Conservation (phyloP, 2,329 filamentous ascomycete genomes). For the Apiospora marii region DNA sequence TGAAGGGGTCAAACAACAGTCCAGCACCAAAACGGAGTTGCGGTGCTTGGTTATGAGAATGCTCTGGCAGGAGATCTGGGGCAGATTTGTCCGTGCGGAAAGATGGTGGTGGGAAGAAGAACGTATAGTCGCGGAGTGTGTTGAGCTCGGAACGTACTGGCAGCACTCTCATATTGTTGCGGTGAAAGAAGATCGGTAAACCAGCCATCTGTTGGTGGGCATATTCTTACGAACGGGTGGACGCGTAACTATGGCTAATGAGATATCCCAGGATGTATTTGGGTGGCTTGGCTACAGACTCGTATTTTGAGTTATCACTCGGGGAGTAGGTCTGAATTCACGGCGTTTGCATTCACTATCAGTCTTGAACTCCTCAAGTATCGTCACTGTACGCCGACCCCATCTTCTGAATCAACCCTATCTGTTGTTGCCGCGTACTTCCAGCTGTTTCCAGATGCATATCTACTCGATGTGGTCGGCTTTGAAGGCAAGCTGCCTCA, state of each 20-base stretch:
- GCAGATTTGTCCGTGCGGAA: conserved; percentile 55
- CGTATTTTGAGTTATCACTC: background rate
- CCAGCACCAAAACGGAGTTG: conserved; percentile 53
- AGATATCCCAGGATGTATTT: background rate
- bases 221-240: too few species aligned
- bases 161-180: conserved; percentile 65
- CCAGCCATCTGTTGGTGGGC: background rate
- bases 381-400: background rate
- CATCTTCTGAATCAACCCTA: too few species aligned
- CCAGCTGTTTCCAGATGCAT: too few species aligned
- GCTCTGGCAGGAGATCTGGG: conserved; percentile 70
- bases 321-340: background rate
- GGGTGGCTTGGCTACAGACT: background rate
- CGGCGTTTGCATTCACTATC: too few species aligned
- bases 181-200: conserved; percentile 51
- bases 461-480: too few species aligned
- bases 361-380: too few species aligned
- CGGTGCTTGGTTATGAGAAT: conserved; percentile 61
- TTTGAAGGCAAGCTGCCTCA: too few species aligned
- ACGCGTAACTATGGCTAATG: background rate
- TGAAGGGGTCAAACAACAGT: conserved; percentile 38
- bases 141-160: conserved; percentile 62
- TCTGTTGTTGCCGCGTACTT: too few species aligned
- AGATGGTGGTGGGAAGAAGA: conserved; percentile 71
- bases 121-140: conserved; percentile 62